These are phyloP conservation scores for Trichocladium uniseriatum DNA, from an alignment of 495 filamentous ascomycete species.

Conservation along the genomic window DNA sequence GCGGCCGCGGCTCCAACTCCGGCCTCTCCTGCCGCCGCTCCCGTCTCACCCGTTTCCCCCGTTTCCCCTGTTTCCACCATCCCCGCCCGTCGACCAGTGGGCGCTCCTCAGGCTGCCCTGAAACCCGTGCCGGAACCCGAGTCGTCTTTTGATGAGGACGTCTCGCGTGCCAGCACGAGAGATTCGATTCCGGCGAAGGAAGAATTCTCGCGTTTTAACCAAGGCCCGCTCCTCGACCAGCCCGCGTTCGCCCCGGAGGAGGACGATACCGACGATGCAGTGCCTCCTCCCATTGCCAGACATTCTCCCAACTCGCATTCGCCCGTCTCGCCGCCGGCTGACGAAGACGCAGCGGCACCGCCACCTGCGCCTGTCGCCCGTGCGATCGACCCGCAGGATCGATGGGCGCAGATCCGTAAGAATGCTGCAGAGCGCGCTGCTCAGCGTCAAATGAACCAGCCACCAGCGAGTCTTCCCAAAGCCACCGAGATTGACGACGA, in stretches of 20 bases:
- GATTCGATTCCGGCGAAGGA: constrained; percentile 58
- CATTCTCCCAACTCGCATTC: constrained; percentile 17
- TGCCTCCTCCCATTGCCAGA: constrained; percentile 36
- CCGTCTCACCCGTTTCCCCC: not conserved
- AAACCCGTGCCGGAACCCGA: constrained; percentile 36
- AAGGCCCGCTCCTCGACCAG: constrained; percentile 79
- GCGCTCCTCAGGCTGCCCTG: constrained; percentile 17
- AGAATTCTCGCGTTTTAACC: constrained; percentile 77
- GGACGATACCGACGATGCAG: constrained; percentile 36
- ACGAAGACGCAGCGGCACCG: not conserved
- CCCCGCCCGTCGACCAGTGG: not conserved
- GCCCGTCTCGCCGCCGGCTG: constrained; percentile 12
- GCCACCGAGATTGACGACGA: constrained; percentile 70
- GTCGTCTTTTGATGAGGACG: constrained; percentile 42
- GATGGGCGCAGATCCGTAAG: constrained; percentile 92
- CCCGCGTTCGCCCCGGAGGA: constrained; percentile 74
- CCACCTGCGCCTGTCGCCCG: not conserved
- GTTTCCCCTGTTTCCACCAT: not conserved
- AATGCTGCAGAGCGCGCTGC: constrained; percentile 78
- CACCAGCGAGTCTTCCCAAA: constrained; percentile 47
- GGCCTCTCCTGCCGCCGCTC: not conserved
- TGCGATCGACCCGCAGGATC: constrained; percentile 46
- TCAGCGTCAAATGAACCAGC: constrained; percentile 42
- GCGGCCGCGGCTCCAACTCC: constrained; percentile 3
- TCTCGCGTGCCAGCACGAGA: constrained; percentile 53